Percentiles rank a stretch among this genome's conserved stretches.
Conservation (phyloP, 2,329 filamentous ascomycete genomes). For the Sporothrix schenckii region DNA sequence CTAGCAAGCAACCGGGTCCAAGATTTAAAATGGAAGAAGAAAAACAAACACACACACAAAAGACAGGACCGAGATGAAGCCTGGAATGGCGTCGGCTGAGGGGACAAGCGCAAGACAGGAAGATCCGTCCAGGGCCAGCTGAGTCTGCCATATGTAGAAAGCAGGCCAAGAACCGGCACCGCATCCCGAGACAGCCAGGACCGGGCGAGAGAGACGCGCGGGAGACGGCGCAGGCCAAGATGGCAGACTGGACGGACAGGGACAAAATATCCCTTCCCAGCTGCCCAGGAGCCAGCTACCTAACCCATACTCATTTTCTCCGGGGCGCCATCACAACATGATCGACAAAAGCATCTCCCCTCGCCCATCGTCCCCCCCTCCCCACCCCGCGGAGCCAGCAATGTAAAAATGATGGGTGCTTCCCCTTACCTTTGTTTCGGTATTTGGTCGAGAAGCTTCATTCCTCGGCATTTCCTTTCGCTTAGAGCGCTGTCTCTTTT, state of each 20-base stretch:
- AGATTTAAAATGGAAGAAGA: too few species aligned
- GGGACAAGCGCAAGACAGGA: not conserved
- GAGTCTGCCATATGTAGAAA: too few species aligned
- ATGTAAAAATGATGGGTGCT: not conserved
- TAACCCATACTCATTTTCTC: too few species aligned
- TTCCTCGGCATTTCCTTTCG: not conserved
- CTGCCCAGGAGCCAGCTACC: too few species aligned
- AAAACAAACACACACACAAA: not conserved
- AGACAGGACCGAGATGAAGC: constrained; percentile 1
- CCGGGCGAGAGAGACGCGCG: not conserved
- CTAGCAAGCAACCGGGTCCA: not conserved
- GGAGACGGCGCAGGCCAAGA: too few species aligned
- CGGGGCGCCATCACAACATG: not conserved
- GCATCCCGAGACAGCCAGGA: constrained; percentile 1
- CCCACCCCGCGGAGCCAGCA: too few species aligned
- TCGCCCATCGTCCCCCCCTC: constrained; percentile 3
- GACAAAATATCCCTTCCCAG: too few species aligned
- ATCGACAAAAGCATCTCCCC: not conserved
- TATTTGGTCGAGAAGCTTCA: too few species aligned
- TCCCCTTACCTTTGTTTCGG: constrained; percentile 19
- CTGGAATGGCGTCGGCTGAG: not conserved
- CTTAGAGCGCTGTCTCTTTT: not conserved
- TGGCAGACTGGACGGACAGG: too few species aligned
- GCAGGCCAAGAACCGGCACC: not conserved
- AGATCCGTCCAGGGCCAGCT: too few species aligned